Evolutionary conservation across 208 protist genomes (phyloP), one percentile per base, ranked within the genome.

Genomic region (Trichomonas vaginalis): DNA sequence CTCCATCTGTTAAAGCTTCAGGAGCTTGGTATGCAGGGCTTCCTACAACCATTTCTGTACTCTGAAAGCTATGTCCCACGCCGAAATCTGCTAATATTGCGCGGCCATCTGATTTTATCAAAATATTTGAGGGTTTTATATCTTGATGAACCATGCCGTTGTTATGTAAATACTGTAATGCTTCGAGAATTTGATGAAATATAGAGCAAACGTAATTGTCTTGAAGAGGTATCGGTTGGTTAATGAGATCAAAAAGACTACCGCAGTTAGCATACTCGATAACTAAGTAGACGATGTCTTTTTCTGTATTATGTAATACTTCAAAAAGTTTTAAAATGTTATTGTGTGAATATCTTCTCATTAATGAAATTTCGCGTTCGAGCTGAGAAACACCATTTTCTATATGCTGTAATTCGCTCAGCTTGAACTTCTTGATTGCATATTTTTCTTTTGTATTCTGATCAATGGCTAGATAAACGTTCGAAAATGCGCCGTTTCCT

Each of bases 21-120:
- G 86, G 86, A 56, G 86, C 86, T 39, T 92, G 86, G 45, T 45
- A 92, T 8, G 45, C 86, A 15, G 86, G 86, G 8, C 40, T 48
- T 35, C 86, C 86, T 0, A 92, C 86, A 47, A 92, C 86, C 86
- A 92, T 92, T n/a, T 42, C 45, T 35, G 86, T 39, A 47, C 86
- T 92, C 17, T 51, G 86, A 47, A 92, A 92, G 39, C 86, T 92
- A 32, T 92, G 86, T 1, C 86, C 86, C 2, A 92, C 27, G 21
- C 86, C 86, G 51, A 92, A 92, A 92, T 92, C 86, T 39, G 86
- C 86, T 17, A 92, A 47, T 51, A 56, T 51, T 8, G 86, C 86
- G 0, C 45, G 23, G 14, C 86, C 86, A 39, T 92, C 37, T 51
- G 15, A 23, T 39, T 12, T 6, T 17, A 92, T 51, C 8, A 92